Evolutionary conservation across 140 eudicot genomes (phyloP).

Genomic region (Erigeron philadelphicus): DNA sequence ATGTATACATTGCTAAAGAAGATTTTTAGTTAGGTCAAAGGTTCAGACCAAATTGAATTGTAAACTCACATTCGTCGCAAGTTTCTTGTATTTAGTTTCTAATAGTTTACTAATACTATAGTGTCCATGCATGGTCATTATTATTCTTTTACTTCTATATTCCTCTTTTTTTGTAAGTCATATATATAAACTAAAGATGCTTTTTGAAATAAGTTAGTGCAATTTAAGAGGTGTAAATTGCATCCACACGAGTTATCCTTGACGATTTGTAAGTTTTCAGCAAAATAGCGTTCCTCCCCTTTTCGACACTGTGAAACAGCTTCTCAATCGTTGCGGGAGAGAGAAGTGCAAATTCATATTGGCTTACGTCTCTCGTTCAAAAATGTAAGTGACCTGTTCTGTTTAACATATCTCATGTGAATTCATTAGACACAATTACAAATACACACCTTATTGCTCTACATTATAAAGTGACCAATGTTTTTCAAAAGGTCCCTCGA

Average conservation of each 20-base stretch:
- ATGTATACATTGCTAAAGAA: too few species aligned
- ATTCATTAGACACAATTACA: neutral
- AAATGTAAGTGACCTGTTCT: constrained; percentile 53
- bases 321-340: constrained; percentile 41
- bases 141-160: neutral
- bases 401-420: neutral
- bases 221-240: neutral
- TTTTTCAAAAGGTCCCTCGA: neutral
- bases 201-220: neutral
- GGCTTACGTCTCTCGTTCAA: constrained; percentile 79
- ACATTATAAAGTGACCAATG: neutral
- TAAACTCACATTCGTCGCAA: neutral
- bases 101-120: neutral
- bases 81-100: neutral
- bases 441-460: neutral
- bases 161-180: neutral
- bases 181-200: neutral
- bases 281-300: constrained; percentile 79
- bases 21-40: too few species aligned
- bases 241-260: constrained; percentile 32
- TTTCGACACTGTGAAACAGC: constrained; percentile 71
- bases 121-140: too few species aligned
- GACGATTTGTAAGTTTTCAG: constrained; percentile 72
- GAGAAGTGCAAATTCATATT: constrained; percentile 60
- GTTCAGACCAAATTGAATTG: neutral